Conservation (phyloP, 2,329 filamentous ascomycete species). For the Simplicillium sp. region DNA sequence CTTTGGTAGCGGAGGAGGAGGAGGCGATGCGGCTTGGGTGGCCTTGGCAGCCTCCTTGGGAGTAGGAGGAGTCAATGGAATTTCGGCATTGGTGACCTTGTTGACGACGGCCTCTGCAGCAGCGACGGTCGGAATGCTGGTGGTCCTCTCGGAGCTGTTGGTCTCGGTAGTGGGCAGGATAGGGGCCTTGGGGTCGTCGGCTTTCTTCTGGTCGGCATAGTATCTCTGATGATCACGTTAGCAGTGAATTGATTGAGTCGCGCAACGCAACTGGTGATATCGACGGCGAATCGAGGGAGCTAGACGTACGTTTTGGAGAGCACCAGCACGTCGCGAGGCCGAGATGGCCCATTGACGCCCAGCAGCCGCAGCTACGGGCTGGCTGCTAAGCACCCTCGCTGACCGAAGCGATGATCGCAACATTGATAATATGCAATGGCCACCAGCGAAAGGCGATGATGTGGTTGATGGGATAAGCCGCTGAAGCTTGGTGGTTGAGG, state of each 20-base stretch:
- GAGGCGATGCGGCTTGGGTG: constrained; percentile 18
- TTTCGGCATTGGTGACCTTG: constrained; percentile 24
- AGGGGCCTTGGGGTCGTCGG: constrained; percentile 36
- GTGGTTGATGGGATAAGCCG: constrained; percentile 14
- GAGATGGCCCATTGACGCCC: constrained; percentile 49
- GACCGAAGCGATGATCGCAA: constrained; percentile 61
- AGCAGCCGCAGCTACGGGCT: constrained; percentile 40
- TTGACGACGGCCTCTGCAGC: constrained; percentile 26
- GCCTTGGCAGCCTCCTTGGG: constrained; percentile 18
- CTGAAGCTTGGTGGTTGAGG: constrained; percentile 7
- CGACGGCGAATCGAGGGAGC: neutral
- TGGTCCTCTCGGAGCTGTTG: constrained; percentile 34
- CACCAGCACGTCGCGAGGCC: constrained; percentile 21
- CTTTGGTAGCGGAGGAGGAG: constrained; percentile 31
- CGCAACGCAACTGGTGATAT: neutral
- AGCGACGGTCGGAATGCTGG: constrained; percentile 19
- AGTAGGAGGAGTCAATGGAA: constrained; percentile 27
- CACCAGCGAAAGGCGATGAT: constrained; percentile 24
- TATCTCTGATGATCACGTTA: constrained; percentile 33
- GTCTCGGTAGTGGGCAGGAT: constrained; percentile 46
- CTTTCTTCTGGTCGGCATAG: constrained; percentile 46
- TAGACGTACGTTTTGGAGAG: constrained; percentile 5
- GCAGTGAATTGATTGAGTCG: neutral
- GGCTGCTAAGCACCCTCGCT: constrained; percentile 48
- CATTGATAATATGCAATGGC: constrained; percentile 48